A percentile compares a stretch with the other conserved stretches of the same genome.
Conservation (phyloP, 2,329 filamentous ascomycete species). For the Hortaea werneckii region DNA sequence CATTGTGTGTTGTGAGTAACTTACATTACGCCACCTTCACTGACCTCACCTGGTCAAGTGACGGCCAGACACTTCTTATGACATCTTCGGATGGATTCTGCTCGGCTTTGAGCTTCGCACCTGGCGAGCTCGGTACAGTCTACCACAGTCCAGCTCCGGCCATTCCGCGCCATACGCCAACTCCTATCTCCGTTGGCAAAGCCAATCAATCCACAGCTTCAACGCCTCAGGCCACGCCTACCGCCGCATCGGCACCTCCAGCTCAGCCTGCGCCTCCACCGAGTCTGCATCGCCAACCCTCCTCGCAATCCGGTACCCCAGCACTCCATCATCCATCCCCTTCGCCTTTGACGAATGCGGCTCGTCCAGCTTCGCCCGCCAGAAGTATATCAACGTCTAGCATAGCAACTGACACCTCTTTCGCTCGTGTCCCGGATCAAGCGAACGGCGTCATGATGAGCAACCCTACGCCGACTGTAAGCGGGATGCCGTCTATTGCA, state of each 20-base stretch:
- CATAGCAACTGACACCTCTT: conserved; percentile 52
- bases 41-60: conserved; percentile 80
- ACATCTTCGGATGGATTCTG: conserved; percentile 99
- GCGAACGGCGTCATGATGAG: conserved; percentile 28
- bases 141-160: conserved; percentile 55
- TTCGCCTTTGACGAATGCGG: conserved; percentile 36
- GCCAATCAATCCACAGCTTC: conserved; percentile 24
- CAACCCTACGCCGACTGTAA: conserved; percentile 24
- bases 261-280: conserved; percentile 5
- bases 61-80: conserved; percentile 73
- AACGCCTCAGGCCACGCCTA: conserved; percentile 31
- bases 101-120: conserved; percentile 73
- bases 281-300: conserved; percentile 3
- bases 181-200: conserved; percentile 30
- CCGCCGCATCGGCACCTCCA: conserved; percentile 10
- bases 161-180: conserved; percentile 23
- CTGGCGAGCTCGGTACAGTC: conserved; percentile 73
- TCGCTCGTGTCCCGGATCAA: conserved; percentile 34
- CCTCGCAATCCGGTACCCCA: conserved; percentile 36
- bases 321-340: conserved; percentile 50
- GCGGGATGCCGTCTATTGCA: conserved; percentile 24
- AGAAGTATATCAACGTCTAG: conserved; percentile 81
- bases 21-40: conserved; percentile 96
- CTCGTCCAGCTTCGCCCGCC: conserved; percentile 64
- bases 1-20: conserved; percentile 90